Evolutionary conservation across 345 rosid genomes (phyloP), one percentile per base, ranked within the genome.

Genomic region (Odontarrhena argentea): DNA sequence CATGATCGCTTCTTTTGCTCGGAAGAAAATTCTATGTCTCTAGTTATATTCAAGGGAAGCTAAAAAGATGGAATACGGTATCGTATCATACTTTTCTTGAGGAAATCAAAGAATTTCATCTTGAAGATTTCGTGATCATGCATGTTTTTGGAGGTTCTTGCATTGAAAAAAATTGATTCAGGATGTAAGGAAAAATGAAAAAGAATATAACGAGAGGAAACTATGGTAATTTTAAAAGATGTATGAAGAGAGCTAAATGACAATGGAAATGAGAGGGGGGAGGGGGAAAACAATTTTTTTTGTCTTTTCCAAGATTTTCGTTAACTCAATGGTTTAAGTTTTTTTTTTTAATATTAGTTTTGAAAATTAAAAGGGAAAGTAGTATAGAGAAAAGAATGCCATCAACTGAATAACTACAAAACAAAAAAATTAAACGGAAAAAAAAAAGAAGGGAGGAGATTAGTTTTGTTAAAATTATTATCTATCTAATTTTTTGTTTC

Each of bases 301-400:
- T 35, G 26, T 54, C 32, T 54, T 28, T 32, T 30, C 62, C 47
- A 57, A 57, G 62, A 57, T 57, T 67, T 45, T 44, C 14, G 26
- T 44, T 44, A 55, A 55, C 15, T 46, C 63, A 67, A 56, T 55
- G 71, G 71, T 67, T 36, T n/a, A 35, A 9, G 8, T 6, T 55
- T 35, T 8, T 9, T 22, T 53, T 9, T 8, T 9, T 22, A 2
- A 34, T 38, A 15, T 56, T 24, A 55, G 7, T 55, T 67, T 6
- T 34, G 28, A 28, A 36, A 55, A 42, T 1, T 10, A 10, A 1
- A 11, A 26, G 47, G 14, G 54, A 66, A 67, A 56, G 48, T 45
- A 55, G 46, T 43, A 24, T 24, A 55, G 28, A 45, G 11, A 13
- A 45, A 28, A 65, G 41, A 53, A 11, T 30, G 43, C 61, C 55